Percentiles rank a stretch among this genome's conserved stretches.
These are phyloP conservation scores for Hebeloma cylindrosporum DNA, from an alignment of 768 basidiomycete species.

Conservation along the genomic window DNA sequence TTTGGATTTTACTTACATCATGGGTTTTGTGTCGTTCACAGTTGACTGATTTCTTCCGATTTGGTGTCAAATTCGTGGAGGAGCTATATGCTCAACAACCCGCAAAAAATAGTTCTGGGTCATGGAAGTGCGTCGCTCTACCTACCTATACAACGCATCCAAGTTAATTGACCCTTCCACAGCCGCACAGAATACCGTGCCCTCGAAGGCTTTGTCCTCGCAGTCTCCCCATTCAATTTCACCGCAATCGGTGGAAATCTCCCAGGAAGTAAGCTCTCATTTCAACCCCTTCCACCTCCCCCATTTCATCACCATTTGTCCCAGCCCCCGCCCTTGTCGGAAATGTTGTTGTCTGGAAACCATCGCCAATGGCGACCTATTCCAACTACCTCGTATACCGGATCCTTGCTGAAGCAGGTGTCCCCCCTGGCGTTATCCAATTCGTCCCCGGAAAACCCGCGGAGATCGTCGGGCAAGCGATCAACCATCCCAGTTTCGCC, in stretches of 20 bases:
- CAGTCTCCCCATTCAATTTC: conserved; percentile 98
- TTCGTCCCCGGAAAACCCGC: conserved; percentile 91
- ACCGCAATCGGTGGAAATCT: conserved; percentile 98
- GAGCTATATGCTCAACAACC: conserved; percentile 93
- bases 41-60: conserved; percentile 93
- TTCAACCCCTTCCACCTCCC: background rate
- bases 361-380: conserved; percentile 92
- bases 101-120: conserved; percentile 75
- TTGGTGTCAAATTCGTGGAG: conserved; percentile 95
- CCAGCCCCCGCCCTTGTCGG: conserved; percentile 89
- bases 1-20: background rate
- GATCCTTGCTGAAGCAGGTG: conserved; percentile 90
- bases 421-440: conserved; percentile 94
- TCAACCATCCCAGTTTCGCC: conserved; percentile 77
- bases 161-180: background rate
- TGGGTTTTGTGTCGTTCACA: conserved; percentile 19
- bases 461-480: conserved; percentile 82
- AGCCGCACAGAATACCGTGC: conserved; percentile 96
- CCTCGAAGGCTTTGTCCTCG: conserved; percentile 97
- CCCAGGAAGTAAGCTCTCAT: conserved; percentile 51
- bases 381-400: conserved; percentile 92
- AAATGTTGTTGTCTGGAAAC: conserved; percentile 96
- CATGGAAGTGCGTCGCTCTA: conserved; percentile 82
- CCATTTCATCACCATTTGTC: conserved; percentile 7
- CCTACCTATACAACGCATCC: background rate